Evolutionary conservation across 192 early-diverging fungal species (phyloP).

Genomic region (Entomortierella lignicola): DNA sequence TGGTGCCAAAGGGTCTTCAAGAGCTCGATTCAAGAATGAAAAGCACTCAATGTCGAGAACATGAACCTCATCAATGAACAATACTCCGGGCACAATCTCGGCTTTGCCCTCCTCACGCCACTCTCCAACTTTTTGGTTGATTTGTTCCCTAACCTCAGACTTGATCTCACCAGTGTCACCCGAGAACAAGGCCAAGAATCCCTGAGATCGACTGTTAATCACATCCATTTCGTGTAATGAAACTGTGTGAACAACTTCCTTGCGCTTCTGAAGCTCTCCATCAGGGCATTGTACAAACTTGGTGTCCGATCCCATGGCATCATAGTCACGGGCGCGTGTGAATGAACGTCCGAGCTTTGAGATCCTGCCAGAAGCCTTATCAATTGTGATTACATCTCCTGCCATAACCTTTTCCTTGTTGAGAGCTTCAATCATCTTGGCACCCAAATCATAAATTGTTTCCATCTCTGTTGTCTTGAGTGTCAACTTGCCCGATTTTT

Average conservation of each 20-base stretch:
- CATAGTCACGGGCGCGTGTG: slow-evolving; percentile 95
- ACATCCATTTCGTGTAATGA: slow-evolving; percentile 99
- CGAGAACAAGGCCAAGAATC: slow-evolving; percentile 97
- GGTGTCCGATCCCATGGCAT: slow-evolving; percentile 96
- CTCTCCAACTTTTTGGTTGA: slow-evolving; percentile 95
- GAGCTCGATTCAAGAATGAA: slow-evolving; percentile 96
- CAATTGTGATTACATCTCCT: slow-evolving; percentile 97
- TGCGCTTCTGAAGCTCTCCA: slow-evolving; percentile 96
- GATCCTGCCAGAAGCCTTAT: slow-evolving; percentile 97
- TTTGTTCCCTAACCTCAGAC: slow-evolving; percentile 95
- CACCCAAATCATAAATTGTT: slow-evolving; percentile 97
- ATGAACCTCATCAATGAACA: slow-evolving; percentile 99
- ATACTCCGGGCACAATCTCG: slow-evolving; percentile 96
- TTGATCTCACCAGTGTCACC: slow-evolving; percentile 99
- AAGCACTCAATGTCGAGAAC: slow-evolving; percentile 99
- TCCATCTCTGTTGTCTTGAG: slow-evolving; percentile 99
- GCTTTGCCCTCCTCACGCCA: slow-evolving; percentile 99
- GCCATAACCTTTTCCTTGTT: slow-evolving; percentile 98
- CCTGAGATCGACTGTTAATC: slow-evolving; percentile 97
- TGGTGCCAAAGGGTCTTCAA: slow-evolving; percentile 96
- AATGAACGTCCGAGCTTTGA: slow-evolving; percentile 96
- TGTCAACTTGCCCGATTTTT: slow-evolving; percentile 97
- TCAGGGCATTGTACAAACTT: slow-evolving; percentile 99
- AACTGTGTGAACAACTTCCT: slow-evolving; percentile 97
- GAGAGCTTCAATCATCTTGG: slow-evolving; percentile 98